A percentile compares a stretch with the other conserved stretches of the same genome.
These are phyloP conservation scores for Aspergillus sojae DNA, from an alignment of 2,329 filamentous ascomycete genomes.

Conservation along the genomic window DNA sequence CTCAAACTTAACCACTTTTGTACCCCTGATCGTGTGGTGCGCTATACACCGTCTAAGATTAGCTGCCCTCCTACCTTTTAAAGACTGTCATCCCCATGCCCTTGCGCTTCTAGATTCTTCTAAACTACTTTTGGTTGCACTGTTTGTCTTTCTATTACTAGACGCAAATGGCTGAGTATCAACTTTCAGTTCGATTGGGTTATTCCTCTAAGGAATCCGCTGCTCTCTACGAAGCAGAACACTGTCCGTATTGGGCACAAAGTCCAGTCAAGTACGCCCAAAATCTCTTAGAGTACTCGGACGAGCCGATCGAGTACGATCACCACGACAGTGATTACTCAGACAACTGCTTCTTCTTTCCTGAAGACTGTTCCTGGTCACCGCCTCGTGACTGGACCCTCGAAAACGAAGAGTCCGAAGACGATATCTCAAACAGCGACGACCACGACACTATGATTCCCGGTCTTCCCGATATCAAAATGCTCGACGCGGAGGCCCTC, in stretches of 20 bases:
- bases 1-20: constrained; percentile 13
- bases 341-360: constrained; percentile 49
- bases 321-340: constrained; percentile 45
- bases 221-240: constrained; percentile 22
- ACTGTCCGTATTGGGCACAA: constrained; percentile 44
- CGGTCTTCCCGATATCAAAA: constrained; percentile 46
- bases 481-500: constrained; percentile 46
- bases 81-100: not conserved
- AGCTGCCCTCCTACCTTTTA: not conserved
- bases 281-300: constrained; percentile 42
- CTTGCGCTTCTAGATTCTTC: not conserved
- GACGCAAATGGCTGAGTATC: constrained; percentile 25
- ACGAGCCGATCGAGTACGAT: constrained; percentile 48
- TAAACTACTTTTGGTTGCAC: not conserved
- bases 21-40: constrained; percentile 11
- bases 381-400: constrained; percentile 35
- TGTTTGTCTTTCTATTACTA: not conserved
- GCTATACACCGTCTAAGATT: not conserved
- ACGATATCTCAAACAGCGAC: constrained; percentile 16
- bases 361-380: constrained; percentile 46
- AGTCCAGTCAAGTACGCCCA: constrained; percentile 42
- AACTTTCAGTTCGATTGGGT: constrained; percentile 24
- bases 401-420: constrained; percentile 26
- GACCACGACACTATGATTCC: constrained; percentile 41
- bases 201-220: constrained; percentile 15